A percentile compares a stretch with the other conserved stretches of the same genome.
Evolutionary conservation across 768 basidiomycete species (phyloP).

Genomic region (Fibroporia radiculosa): DNA sequence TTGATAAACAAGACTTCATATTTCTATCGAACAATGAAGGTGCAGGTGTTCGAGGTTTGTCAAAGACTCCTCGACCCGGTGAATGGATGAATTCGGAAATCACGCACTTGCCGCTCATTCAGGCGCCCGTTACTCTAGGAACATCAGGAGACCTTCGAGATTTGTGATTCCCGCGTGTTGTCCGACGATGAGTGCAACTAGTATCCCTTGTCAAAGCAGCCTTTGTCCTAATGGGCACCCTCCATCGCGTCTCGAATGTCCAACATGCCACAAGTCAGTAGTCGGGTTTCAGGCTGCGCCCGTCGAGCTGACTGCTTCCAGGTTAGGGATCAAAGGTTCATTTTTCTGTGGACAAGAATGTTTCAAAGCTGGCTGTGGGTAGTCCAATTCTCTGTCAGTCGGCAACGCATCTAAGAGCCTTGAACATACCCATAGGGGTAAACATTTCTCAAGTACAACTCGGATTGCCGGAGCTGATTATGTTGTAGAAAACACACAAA

Average conservation of each 20-base stretch:
- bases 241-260: constrained; percentile 82
- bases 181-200: constrained; percentile 29
- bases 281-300: constrained; percentile 7
- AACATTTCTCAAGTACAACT: background rate
- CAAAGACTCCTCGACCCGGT: too few species aligned
- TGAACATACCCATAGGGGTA: constrained; percentile 9
- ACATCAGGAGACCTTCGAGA: too few species aligned
- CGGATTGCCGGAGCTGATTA: background rate
- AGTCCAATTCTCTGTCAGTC: background rate
- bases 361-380: constrained; percentile 91
- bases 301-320: constrained; percentile 24
- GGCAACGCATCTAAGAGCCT: background rate
- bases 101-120: too few species aligned
- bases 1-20: too few species aligned
- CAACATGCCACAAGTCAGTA: constrained; percentile 84
- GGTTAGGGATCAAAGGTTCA: constrained; percentile 75
- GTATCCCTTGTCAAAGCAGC: constrained; percentile 57
- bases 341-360: constrained; percentile 95
- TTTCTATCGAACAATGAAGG: too few species aligned
- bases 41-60: too few species aligned
- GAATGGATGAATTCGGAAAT: too few species aligned
- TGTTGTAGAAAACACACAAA: constrained; percentile 72
- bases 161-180: too few species aligned
- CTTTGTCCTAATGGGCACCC: constrained; percentile 77
- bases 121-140: too few species aligned